phyloP scores from a whole-genome alignment of 371 early-diverging fungal genomes.

The Mortierella sp. region DNA sequence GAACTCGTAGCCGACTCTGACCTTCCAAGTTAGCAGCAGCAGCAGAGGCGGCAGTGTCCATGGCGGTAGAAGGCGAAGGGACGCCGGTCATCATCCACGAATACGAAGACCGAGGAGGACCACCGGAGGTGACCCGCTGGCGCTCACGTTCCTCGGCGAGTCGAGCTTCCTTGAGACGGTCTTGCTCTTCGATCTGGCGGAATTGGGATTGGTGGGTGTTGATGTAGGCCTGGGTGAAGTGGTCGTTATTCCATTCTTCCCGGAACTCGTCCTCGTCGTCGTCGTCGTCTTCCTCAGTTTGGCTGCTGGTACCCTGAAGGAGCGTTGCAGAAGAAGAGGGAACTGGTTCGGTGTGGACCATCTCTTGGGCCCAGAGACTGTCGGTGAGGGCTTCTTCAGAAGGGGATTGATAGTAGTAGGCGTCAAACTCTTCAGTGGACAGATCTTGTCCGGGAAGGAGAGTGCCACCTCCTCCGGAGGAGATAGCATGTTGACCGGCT shows the following conservation, averaged over 20 bases:
- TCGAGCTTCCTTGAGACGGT: constrained; percentile 41
- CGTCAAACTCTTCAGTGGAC: constrained; percentile 4
- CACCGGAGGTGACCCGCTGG: constrained; percentile 16
- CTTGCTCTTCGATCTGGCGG: constrained; percentile 42
- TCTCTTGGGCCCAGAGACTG: constrained; percentile 36
- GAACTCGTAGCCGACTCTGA: constrained; percentile 24
- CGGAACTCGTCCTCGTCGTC: constrained; percentile 49
- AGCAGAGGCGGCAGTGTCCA: background rate
- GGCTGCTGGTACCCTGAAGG: background rate
- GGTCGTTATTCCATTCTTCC: constrained; percentile 57
- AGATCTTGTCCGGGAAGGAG: background rate
- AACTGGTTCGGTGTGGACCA: background rate
- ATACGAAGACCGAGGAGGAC: constrained; percentile 19
- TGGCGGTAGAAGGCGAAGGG: background rate
- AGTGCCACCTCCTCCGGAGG: background rate
- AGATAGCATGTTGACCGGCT: background rate
- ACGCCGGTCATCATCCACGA: constrained; percentile 43
- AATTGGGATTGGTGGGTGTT: constrained; percentile 41
- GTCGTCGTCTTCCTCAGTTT: constrained; percentile 24
- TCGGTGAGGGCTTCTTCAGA: constrained; percentile 10
- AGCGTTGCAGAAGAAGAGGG: background rate
- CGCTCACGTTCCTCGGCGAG: constrained; percentile 39
- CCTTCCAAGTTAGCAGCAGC: background rate
- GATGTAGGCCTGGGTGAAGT: constrained; percentile 51
- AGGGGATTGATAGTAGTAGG: constrained; percentile 1